Percentiles rank a stretch among this genome's conserved stretches.
These are phyloP conservation scores for Penicillium sp. DNA, from an alignment of 2,329 filamentous ascomycete genomes.

Conservation along the genomic window DNA sequence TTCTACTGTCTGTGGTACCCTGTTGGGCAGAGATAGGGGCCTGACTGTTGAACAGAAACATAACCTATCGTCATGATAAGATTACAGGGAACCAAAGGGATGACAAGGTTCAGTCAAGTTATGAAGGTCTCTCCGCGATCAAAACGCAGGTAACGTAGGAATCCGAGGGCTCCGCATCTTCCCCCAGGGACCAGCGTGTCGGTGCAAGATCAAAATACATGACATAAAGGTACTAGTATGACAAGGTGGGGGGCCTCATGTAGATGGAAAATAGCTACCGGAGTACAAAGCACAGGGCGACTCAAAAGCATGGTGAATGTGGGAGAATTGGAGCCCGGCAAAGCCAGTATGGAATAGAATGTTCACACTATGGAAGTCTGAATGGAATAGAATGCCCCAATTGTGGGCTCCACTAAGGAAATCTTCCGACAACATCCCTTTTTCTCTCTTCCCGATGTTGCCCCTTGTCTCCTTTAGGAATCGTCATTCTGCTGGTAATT, in stretches of 20 bases:
- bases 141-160: slow-evolving; percentile 17
- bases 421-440: slow-evolving; percentile 10
- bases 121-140: slow-evolving; percentile 13
- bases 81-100: background rate
- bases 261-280: background rate
- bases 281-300: background rate
- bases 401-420: slow-evolving; percentile 15
- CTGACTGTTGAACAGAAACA: slow-evolving; percentile 14
- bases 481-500: slow-evolving; percentile 4
- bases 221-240: slow-evolving; percentile 15
- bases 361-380: slow-evolving; percentile 23
- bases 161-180: slow-evolving; percentile 28
- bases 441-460: background rate
- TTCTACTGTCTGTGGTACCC: slow-evolving; percentile 1
- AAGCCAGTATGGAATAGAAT: background rate
- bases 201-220: slow-evolving; percentile 19
- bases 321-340: slow-evolving; percentile 25
- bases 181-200: slow-evolving; percentile 28
- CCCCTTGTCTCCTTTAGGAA: slow-evolving; percentile 1
- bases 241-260: slow-evolving; percentile 9
- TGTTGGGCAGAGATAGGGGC: slow-evolving; percentile 15
- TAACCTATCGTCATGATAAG: slow-evolving; percentile 10
- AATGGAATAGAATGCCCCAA: slow-evolving; percentile 20
- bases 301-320: slow-evolving; percentile 18
- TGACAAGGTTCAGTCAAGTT: slow-evolving; percentile 13